phyloP scores from a whole-genome alignment of 441 rosid species.

The Rhodomyrtus psidioides region DNA sequence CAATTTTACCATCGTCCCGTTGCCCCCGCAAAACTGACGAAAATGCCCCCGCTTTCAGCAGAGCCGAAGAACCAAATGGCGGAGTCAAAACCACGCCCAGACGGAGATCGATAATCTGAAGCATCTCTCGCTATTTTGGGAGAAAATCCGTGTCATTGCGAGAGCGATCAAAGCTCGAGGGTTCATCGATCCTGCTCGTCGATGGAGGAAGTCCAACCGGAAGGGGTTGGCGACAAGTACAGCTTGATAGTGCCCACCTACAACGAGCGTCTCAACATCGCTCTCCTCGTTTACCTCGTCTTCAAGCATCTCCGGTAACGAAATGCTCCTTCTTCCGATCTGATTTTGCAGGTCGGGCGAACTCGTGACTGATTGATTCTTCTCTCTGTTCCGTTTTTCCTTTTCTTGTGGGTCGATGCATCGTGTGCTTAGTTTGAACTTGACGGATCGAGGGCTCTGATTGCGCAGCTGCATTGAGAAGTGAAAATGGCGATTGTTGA shows the following conservation, averaged over 20 bases:
- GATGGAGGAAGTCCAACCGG: conserved; percentile 19
- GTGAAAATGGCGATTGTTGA: neutral
- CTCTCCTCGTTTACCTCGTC: conserved; percentile 77
- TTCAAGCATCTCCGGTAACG: conserved; percentile 84
- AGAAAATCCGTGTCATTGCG: neutral
- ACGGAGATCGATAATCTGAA: neutral
- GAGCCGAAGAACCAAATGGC: neutral
- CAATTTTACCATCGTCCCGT: neutral
- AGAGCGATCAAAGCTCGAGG: neutral
- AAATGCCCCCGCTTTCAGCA: neutral
- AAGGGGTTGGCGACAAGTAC: conserved; percentile 42
- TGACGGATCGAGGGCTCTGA: neutral
- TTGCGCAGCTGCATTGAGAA: neutral
- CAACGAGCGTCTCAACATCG: conserved; percentile 93
- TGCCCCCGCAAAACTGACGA: neutral
- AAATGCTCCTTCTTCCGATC: neutral
- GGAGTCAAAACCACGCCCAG: neutral
- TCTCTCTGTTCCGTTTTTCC: neutral
- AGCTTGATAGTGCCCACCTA: conserved; percentile 87
- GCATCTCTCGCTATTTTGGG: neutral
- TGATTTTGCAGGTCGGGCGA: neutral
- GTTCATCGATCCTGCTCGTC: neutral
- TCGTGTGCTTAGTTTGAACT: neutral
- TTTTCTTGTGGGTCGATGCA: neutral
- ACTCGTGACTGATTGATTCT: neutral